Evolutionary conservation across 495 filamentous ascomycete species (phyloP).

Genomic region (Daldinia concentrica): DNA sequence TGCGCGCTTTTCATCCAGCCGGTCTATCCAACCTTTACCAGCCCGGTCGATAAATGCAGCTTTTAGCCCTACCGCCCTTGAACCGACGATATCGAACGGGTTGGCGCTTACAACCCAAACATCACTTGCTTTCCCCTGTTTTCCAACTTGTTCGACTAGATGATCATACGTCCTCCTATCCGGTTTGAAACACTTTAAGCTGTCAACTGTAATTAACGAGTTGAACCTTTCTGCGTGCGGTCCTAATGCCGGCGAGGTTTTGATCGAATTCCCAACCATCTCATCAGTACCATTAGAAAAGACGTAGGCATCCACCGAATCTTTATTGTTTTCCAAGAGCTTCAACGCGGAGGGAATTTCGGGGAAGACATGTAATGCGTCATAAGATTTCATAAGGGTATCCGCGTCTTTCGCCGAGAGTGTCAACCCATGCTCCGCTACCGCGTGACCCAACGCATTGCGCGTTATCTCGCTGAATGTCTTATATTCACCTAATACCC

Average conservation of each 20-base stretch:
- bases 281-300: conserved; percentile 78
- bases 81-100: conserved; percentile 80
- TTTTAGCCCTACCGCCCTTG: conserved; percentile 62
- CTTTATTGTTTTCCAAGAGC: conserved; percentile 49
- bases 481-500: conserved; percentile 63
- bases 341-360: conserved; percentile 68
- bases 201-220: conserved; percentile 69
- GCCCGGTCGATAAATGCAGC: conserved; percentile 76
- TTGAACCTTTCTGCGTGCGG: conserved; percentile 58
- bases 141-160: conserved; percentile 64
- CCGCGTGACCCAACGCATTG: conserved; percentile 70
- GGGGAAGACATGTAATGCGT: conserved; percentile 72
- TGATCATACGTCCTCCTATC: conserved; percentile 69
- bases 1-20: conserved; percentile 44
- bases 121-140: conserved; percentile 55
- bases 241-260: conserved; percentile 63
- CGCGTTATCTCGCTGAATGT: conserved; percentile 72
- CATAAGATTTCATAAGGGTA: conserved; percentile 70
- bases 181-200: conserved; percentile 72
- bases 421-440: conserved; percentile 60
- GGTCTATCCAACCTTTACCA: conserved; percentile 63
- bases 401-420: conserved; percentile 56
- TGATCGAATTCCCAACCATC: conserved; percentile 71
- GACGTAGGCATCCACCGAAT: conserved; percentile 63
- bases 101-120: conserved; percentile 82